Evolutionary conservation across 2,329 filamentous ascomycete genomes (phyloP), one percentile per base, ranked within the genome.

Genomic region (Colletotrichum plurivorum): DNA sequence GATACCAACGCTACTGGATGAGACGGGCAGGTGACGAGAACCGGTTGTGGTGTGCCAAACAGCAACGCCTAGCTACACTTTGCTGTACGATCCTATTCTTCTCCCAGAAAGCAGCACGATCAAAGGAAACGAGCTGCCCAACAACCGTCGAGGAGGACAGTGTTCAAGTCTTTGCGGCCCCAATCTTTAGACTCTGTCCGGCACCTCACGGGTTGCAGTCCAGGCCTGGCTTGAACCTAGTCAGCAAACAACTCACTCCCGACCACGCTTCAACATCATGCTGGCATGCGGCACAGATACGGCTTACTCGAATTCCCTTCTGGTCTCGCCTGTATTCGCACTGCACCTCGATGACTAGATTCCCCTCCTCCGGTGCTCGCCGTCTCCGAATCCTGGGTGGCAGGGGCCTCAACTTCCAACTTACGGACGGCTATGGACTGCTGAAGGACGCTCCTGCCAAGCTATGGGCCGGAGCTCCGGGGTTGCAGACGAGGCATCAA

Each of bases 181-280:
- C 53, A 65, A 48, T 65, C 60, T 64, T 68, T 25, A 31, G 53
- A 48, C 59, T 63, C 36, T 43, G 43, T 41, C 52, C 59, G 27
- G 41, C 27, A 10, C 57, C 10, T 36, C 10, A 36, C 31, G 31
- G 31, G 31, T 10, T 36, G 31, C 31, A 36, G 31, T 10, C 31
- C 31, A 36, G 31, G 8, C 8, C 8, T 36, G 31, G 31, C 31
- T 36, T 36, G 31, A 36, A 57, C 15, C 27, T 39, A 58, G 46
- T 12, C n/a, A 39, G 12, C 45, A 48, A 49, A 15, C n/a, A 20
- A 20, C 10, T 31, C 31, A 10, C 31, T 36, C 31, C 49, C 31
- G 39, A 65, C 61, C 27, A 54, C 61, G 16, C 48, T 61, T 22
- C 43, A 55, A 55, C 48, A 45, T 51, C 20, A 59, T 69, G 54